Base-by-base conservation (phyloP, 2,329 filamentous ascomycete species). In the Paradendryphiella salina region DNA sequence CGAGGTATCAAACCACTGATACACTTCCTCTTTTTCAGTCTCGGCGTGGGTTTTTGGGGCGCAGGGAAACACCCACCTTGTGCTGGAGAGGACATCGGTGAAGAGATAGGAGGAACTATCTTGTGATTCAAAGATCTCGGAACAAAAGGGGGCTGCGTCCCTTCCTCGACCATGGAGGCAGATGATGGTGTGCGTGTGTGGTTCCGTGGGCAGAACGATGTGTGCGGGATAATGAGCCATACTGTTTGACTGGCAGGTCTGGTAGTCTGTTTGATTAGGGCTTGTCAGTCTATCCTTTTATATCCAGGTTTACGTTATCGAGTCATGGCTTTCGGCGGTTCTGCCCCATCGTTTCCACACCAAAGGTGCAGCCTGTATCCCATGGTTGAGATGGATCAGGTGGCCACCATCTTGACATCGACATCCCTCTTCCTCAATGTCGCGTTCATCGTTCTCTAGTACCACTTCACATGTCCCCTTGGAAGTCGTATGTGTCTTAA, bases 1-100 rank as follows among this genome's bases (percentile, higher is more conserved):
- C 69, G 73, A 78, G 29, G 80, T 72, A 59, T 82, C 79, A 60
- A 82, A 82, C 80, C 79, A 82, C 57, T 81, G 68, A 3, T 10
- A 3, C 46, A 60, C 49, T 2, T 60, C 52, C 21, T 71, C 62
- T 41, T 61, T 54, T 14, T 56, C 33, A 37, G 50, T 47, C 40
- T 69, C 63, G 20, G 65, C 56, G 28, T 61, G 28, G 37, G 64
- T 60, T 29, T 59, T 26, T 8, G 72, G 69, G 0, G 78, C 76
- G 44, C 74, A 71, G 6, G 79, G 79, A 42, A 81, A 82, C 5
- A 82, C 75, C 76, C 78, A 82, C 55, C 54, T 62, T 14, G 55
- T 11, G 7, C 35, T 6, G 2, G 56, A 76, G 73, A 58, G 81
- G 70, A 23, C 74, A 70, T 17, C 75, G 65, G 17, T 63, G 39